Evolutionary conservation across 345 rosid species (phyloP).

Genomic region (Arabidopsis arenosa): DNA sequence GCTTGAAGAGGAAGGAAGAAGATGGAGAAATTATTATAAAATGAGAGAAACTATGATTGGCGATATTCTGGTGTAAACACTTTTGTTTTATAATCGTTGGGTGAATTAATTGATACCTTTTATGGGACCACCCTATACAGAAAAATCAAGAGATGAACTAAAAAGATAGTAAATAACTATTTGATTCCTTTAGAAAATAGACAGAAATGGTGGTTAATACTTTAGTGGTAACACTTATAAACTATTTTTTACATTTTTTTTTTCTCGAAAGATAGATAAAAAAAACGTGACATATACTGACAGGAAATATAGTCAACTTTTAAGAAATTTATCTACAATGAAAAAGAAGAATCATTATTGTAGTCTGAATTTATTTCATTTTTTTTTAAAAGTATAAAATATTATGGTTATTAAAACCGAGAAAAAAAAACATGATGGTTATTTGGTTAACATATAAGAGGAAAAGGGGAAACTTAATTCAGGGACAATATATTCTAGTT

Average conservation of each 20-base stretch:
- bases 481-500: background rate
- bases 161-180: conserved; percentile 22
- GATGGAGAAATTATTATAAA: conserved; percentile 29
- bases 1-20: conserved; percentile 27
- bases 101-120: conserved; percentile 41
- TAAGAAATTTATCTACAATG: background rate
- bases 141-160: conserved; percentile 30
- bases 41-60: conserved; percentile 40
- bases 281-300: background rate
- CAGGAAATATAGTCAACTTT: background rate
- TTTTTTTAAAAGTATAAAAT: background rate
- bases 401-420: background rate
- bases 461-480: background rate
- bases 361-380: background rate
- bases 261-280: background rate
- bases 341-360: background rate
- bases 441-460: background rate
- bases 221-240: conserved; percentile 20
- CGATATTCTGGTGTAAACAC: conserved; percentile 37
- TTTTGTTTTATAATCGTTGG: conserved; percentile 42
- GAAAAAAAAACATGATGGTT: background rate
- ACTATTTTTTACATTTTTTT: conserved; percentile 2
- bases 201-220: conserved; percentile 8
- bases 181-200: conserved; percentile 15
- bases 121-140: conserved; percentile 35